Evolutionary conservation across 257 asterid genomes (phyloP), one percentile per base, ranked within the genome.

Genomic region (Ophiorrhiza pumila): DNA sequence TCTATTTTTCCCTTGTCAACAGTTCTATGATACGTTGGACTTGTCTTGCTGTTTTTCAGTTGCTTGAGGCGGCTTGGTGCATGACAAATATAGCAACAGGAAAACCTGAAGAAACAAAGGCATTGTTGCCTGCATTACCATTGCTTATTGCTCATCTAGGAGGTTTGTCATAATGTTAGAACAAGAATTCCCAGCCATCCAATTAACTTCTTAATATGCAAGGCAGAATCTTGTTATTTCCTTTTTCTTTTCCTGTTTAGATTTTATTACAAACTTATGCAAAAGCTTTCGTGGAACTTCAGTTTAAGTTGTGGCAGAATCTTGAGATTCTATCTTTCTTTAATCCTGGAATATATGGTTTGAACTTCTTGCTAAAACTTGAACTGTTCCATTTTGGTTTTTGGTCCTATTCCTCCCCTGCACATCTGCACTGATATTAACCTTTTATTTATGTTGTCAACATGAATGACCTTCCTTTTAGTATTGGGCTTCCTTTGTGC

Each of bases 61-160:
- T 95, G 83, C 99, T 95, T n/a, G 98, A 95, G 83, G 93, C 96
- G 7, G 97, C 99, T 79, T 95, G 99, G 99, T 95, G 99, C 82
- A 80, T 95, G 77, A 95, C 99, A 73, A 95, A 95, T 83, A 92
- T 95, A 66, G 98, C 96, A 47, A 95, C 99, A 29, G 99, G 99
- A 74, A 85, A 87, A 76, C 92, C 95, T 4, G 98, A 95, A 76
- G 99, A 95, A 85, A 91, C 97, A 0, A 86, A 85, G 78, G 94
- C 98, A 0, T 71, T 95, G 83, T 80, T 87, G 65, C 99, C 99
- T 77, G 96, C 96, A 49, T 80, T 90, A 80, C 98, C 99, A 35
- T 86, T 90, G 82, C 96, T 95, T 35, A 84, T 90, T 80, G 99
- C 97, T 85, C 97, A 95, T 73, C 80, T 95, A 57, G 99, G 99